Conservation (phyloP, 108 stramenopile genomes). For the Fragilaria crotonensis region DNA sequence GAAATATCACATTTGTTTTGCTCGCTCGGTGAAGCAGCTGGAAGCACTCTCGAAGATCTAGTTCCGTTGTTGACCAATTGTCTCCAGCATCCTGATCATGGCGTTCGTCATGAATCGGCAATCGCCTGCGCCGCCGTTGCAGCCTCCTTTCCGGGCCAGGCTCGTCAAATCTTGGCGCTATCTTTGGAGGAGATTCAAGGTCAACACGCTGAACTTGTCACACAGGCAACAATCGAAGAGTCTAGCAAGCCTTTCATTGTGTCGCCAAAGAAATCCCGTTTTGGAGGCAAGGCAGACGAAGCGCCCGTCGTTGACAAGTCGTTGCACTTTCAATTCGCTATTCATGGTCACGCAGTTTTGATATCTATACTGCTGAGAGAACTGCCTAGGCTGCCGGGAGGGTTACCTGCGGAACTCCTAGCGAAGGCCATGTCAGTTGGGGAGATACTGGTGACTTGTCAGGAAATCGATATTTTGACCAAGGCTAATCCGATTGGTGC, state of each 20-base stretch:
- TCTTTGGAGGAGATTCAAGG: constrained; percentile 33
- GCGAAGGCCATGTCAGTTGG: constrained; percentile 43
- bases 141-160: constrained; percentile 48
- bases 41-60: constrained; percentile 59
- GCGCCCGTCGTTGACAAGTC: constrained; percentile 2
- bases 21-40: constrained; percentile 60
- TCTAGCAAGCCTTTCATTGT: constrained; percentile 15
- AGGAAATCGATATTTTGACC: constrained; percentile 42
- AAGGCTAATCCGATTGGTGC: constrained; percentile 48
- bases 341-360: constrained; percentile 69
- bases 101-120: constrained; percentile 80
- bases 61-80: constrained; percentile 43
- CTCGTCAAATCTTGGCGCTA: constrained; percentile 34
- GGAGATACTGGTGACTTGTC: constrained; percentile 51
- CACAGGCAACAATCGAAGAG: constrained; percentile 3
- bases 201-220: constrained; percentile 45
- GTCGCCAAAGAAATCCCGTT: background rate
- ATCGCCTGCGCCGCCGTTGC: constrained; percentile 54
- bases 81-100: constrained; percentile 60
- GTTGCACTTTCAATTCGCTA: constrained; percentile 45
- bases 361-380: constrained; percentile 59
- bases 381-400: constrained; percentile 61
- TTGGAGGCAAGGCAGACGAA: background rate
- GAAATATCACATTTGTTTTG: constrained; percentile 75
- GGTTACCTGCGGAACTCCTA: constrained; percentile 49